phyloP scores from a whole-genome alignment of 2,329 filamentous ascomycete genomes.

The Juglanconis sp. region DNA sequence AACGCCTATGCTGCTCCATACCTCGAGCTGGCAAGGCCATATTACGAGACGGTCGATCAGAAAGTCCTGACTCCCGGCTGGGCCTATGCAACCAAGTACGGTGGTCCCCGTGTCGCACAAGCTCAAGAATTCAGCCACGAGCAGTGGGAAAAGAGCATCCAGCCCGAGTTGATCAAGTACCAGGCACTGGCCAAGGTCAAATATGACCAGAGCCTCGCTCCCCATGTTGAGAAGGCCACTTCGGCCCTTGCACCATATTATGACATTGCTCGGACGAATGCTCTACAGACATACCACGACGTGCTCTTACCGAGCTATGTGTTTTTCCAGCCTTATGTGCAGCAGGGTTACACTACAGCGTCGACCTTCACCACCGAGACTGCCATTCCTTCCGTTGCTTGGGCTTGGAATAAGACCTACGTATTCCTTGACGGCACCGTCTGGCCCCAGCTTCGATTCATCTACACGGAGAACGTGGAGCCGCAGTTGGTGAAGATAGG shows the following conservation, averaged over 20 bases:
- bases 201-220: slow-evolving; percentile 70
- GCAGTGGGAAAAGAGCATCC: slow-evolving; percentile 76
- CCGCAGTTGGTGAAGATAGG: slow-evolving; percentile 91
- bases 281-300: slow-evolving; percentile 66
- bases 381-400: slow-evolving; percentile 68
- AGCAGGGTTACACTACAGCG: slow-evolving; percentile 63
- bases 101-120: slow-evolving; percentile 67
- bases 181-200: slow-evolving; percentile 58
- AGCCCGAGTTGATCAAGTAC: slow-evolving; percentile 69
- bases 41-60: slow-evolving; percentile 62
- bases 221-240: slow-evolving; percentile 65
- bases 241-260: slow-evolving; percentile 69
- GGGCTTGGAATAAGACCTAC: slow-evolving; percentile 66
- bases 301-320: slow-evolving; percentile 74
- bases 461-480: slow-evolving; percentile 91
- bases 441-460: slow-evolving; percentile 74
- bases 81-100: slow-evolving; percentile 67
- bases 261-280: slow-evolving; percentile 58
- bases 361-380: slow-evolving; percentile 66
- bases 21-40: slow-evolving; percentile 72
- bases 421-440: slow-evolving; percentile 72
- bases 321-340: slow-evolving; percentile 69
- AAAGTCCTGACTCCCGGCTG: slow-evolving; percentile 67
- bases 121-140: slow-evolving; percentile 62
- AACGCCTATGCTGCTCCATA: slow-evolving; percentile 80